phyloP scores from a whole-genome alignment of 2,329 filamentous ascomycete genomes.

The Sclerotinia subarctica region DNA sequence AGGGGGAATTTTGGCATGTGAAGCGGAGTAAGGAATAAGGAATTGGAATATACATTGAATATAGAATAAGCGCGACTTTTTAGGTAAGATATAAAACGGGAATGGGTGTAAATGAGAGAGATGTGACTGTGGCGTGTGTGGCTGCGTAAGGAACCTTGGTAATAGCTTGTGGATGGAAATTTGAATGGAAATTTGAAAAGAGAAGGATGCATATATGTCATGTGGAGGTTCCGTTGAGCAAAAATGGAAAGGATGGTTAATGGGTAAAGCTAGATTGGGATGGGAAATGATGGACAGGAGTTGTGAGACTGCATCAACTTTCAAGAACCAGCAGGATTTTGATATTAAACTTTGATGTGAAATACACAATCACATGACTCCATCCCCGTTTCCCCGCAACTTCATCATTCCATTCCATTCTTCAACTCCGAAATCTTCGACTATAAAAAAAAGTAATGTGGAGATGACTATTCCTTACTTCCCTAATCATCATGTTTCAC shows the following conservation, averaged over 20 bases:
- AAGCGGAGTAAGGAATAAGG: neutral
- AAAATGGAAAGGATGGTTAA: neutral
- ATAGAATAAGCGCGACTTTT: neutral
- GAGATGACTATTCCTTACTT: neutral
- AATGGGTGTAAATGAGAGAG: too few species aligned
- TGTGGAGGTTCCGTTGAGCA: neutral
- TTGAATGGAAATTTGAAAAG: neutral
- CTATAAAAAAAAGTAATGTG: neutral
- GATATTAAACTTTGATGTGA: neutral
- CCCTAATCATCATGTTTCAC: neutral
- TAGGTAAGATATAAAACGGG: neutral
- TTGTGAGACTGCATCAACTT: neutral
- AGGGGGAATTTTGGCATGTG: neutral
- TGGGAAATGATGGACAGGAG: neutral
- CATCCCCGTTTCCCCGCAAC: neutral
- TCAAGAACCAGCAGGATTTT: neutral
- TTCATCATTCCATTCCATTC: neutral
- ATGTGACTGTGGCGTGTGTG: slow-evolving; percentile 8
- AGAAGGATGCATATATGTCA: too few species aligned
- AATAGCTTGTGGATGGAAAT: too few species aligned
- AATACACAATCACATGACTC: neutral
- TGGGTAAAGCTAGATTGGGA: neutral
- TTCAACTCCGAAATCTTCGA: neutral
- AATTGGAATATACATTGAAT: too few species aligned
- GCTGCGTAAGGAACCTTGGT: neutral